Evolutionary conservation across 2,329 filamentous ascomycete genomes (phyloP), one percentile per base, ranked within the genome.

Genomic region (Aplosporella prunicola): DNA sequence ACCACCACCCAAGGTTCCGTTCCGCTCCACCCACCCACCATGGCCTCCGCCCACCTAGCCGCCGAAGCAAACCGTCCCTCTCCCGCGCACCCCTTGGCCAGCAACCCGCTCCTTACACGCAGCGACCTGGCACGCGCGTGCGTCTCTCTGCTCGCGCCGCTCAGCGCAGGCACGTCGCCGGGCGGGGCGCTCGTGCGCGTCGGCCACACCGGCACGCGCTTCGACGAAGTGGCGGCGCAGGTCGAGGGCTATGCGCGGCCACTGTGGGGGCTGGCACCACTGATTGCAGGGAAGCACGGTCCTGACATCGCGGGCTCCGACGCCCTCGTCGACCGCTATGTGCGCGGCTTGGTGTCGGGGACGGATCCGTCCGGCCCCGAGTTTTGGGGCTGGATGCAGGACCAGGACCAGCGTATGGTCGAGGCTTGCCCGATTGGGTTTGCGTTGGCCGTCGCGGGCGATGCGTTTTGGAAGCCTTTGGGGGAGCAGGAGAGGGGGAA

Each of bases 331-430:
- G 61, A 74, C 37, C 74, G 73, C 58, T 85, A 80, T 73, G 71
- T 84, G 23, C 69, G 81, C 43, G 82, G 82, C 4, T 65, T 88
- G 40, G 74, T 76, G 44, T 69, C 75, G 20, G 83, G 82, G 1
- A 86, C 80, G 0, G 75, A 88, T 48, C 81, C 81, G 0, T 67
- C 76, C 29, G 74, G 64, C 41, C 68, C 73, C 0, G 82, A 87
- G 58, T 88, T 79, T 51, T 89, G 82, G 82, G 82, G 82, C 0
- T 77, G 74, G 39, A 80, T 83, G 45, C 70, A 77, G 46, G 81
- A 87, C 51, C 77, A 80, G 40, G 83, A 88, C 51, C 82, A 88
- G 64, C 68, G 82, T 17, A 88, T 88, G 83, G 83, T 88, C 2
- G 83, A 89, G 56, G 84, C 86, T 70, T 87, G 82, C 52, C 82